Conservation (phyloP, 176 grass and related monocot species). For the Lolium multiflorum region DNA sequence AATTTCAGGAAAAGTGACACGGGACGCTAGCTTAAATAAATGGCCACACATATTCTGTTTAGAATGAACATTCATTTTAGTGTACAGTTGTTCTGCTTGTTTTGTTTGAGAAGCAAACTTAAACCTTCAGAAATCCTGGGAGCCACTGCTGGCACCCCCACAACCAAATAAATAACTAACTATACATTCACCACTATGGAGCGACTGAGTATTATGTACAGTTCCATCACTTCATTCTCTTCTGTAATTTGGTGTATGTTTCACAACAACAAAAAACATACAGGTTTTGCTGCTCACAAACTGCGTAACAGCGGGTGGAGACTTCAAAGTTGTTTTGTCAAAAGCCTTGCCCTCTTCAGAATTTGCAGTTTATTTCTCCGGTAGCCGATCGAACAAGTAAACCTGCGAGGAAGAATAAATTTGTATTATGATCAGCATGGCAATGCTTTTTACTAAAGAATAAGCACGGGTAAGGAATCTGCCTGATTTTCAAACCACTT, state of each 20-base stretch:
- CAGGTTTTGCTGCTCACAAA: conserved; percentile 34
- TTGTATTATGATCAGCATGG: conserved; percentile 14
- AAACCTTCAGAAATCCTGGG: neutral
- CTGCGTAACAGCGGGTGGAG: neutral
- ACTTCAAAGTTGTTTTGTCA: conserved; percentile 18
- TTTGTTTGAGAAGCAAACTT: conserved; percentile 17
- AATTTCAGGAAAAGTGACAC: neutral
- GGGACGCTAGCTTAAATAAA: neutral
- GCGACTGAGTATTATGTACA: conserved; percentile 55
- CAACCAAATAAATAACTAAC: conserved; percentile 31
- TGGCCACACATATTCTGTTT: neutral
- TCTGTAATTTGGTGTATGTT: conserved; percentile 33
- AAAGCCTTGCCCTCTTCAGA: conserved; percentile 46
- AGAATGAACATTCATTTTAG: conserved; percentile 1
- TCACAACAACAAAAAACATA: conserved; percentile 29
- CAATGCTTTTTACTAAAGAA: conserved; percentile 42
- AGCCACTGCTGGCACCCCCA: neutral
- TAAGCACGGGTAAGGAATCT: conserved; percentile 37
- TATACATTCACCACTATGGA: conserved; percentile 37
- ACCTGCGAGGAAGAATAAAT: conserved; percentile 28
- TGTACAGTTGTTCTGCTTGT: neutral
- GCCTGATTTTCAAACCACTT: conserved; percentile 34
- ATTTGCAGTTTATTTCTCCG: conserved; percentile 32
- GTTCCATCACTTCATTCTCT: conserved; percentile 34
- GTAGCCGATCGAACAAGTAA: conserved; percentile 41